Evolutionary conservation across 2,329 filamentous ascomycete genomes (phyloP).

Genomic region (Cercospora brassicicola): DNA sequence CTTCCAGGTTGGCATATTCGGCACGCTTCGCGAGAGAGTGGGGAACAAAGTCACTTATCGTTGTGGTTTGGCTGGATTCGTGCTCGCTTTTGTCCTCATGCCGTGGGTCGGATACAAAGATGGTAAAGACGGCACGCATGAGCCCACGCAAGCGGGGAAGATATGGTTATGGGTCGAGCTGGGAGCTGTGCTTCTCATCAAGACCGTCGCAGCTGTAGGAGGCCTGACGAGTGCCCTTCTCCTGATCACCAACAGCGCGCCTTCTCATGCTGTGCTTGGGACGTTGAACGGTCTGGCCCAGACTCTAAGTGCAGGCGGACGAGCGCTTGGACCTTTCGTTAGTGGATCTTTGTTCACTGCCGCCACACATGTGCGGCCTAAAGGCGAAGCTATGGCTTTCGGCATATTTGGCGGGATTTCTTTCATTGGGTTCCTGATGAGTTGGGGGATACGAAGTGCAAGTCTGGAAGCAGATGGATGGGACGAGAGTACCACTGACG

Average conservation of each 20-base stretch:
- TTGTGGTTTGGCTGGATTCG: constrained; percentile 73
- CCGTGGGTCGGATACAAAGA: constrained; percentile 83
- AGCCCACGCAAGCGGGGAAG: constrained; percentile 58
- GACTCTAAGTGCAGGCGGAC: constrained; percentile 84
- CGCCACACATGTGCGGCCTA: constrained; percentile 69
- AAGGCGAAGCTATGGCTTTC: constrained; percentile 83
- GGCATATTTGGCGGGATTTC: constrained; percentile 82
- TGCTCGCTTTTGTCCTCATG: constrained; percentile 80
- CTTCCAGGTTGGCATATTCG: constrained; percentile 86
- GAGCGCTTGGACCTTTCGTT: constrained; percentile 83
- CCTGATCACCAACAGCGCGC: constrained; percentile 89
- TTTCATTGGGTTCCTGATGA: constrained; percentile 75
- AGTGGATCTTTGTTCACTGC: constrained; percentile 84
- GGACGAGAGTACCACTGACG: constrained; percentile 48
- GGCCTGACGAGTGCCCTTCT: constrained; percentile 86
- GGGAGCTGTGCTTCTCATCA: constrained; percentile 76
- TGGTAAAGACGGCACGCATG: constrained; percentile 45
- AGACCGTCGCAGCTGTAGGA: constrained; percentile 86
- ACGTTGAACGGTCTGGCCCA: constrained; percentile 92
- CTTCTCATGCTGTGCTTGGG: constrained; percentile 80
- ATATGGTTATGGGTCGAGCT: constrained; percentile 77
- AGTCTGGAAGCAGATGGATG: constrained; percentile 61
- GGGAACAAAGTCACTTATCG: constrained; percentile 87
- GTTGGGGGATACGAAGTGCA: constrained; percentile 71
- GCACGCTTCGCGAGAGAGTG: constrained; percentile 71